Evolutionary conservation across 2,329 filamentous ascomycete species (phyloP).

Genomic region (Phoma sp.): DNA sequence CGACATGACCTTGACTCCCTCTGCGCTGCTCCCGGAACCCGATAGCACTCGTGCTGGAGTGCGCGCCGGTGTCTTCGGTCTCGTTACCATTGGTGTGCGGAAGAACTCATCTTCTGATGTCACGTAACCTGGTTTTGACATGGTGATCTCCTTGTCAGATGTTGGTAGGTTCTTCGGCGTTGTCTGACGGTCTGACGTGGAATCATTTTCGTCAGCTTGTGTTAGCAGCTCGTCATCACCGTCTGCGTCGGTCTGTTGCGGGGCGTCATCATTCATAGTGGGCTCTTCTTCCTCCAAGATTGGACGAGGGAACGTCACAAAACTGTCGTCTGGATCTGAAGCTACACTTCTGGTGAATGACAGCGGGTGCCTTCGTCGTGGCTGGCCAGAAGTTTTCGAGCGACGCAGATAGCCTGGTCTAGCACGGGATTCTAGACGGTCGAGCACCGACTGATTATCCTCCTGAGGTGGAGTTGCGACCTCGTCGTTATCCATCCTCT

Average conservation of each 20-base stretch:
- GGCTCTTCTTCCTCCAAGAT: slow-evolving; percentile 56
- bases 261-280: slow-evolving; percentile 50
- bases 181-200: slow-evolving; percentile 34
- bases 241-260: slow-evolving; percentile 77
- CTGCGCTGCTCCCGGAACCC: slow-evolving; percentile 35
- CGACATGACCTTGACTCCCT: slow-evolving; percentile 43
- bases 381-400: slow-evolving; percentile 51
- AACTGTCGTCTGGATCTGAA: slow-evolving; percentile 61
- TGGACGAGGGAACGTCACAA: slow-evolving; percentile 39
- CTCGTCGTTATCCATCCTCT: slow-evolving; percentile 64
- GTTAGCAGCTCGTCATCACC: slow-evolving; percentile 90
- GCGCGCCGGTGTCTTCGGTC: slow-evolving; percentile 33
- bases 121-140: slow-evolving; percentile 33
- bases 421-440: slow-evolving; percentile 61
- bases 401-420: slow-evolving; percentile 58
- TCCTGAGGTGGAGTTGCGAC: slow-evolving; percentile 69
- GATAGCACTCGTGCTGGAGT: slow-evolving; percentile 31
- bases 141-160: slow-evolving; percentile 37
- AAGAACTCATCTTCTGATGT: slow-evolving; percentile 52
- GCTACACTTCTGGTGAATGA: slow-evolving; percentile 59
- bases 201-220: slow-evolving; percentile 63
- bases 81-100: slow-evolving; percentile 50
- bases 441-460: slow-evolving; percentile 64
- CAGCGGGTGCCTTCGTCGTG: slow-evolving; percentile 55
- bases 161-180: slow-evolving; percentile 23